Evolutionary conservation across 106 monocot genomes (phyloP).

Genomic region (Iris macrosiphon): DNA sequence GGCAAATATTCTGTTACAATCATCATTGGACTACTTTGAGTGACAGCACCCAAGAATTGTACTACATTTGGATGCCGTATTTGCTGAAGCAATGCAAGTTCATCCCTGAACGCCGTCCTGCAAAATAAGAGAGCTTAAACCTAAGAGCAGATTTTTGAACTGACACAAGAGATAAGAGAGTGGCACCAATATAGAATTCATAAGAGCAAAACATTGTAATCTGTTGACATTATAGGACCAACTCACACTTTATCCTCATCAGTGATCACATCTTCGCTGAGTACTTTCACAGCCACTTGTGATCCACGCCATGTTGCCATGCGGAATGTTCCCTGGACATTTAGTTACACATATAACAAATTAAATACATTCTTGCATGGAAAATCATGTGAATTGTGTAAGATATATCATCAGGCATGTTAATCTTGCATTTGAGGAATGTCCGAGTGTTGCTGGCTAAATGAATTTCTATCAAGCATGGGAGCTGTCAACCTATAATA

Average conservation of each 20-base stretch:
- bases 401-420: neutral
- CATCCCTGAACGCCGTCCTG: slow-evolving; percentile 92
- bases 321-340: slow-evolving; percentile 77
- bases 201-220: slow-evolving; percentile 10
- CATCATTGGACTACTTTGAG: slow-evolving; percentile 98
- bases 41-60: slow-evolving; percentile 97
- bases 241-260: slow-evolving; percentile 94
- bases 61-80: slow-evolving; percentile 98
- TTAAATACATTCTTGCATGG: neutral
- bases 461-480: neutral
- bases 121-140: slow-evolving; percentile 8
- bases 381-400: neutral
- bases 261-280: slow-evolving; percentile 59
- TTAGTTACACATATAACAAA: neutral
- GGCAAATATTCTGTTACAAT: slow-evolving; percentile 95
- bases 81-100: slow-evolving; percentile 85
- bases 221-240: slow-evolving; percentile 22
- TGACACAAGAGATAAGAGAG: neutral
- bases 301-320: slow-evolving; percentile 91
- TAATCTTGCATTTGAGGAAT: too few relatives aligned
- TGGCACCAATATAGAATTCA: neutral
- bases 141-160: neutral
- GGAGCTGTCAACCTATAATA: too few relatives aligned
- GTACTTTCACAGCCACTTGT: slow-evolving; percentile 81
- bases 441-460: neutral